A percentile compares a stretch with the other conserved stretches of the same genome.
These are phyloP conservation scores for Thuja plicata DNA, from an alignment of 83 land plant genomes.

Conservation along the genomic window DNA sequence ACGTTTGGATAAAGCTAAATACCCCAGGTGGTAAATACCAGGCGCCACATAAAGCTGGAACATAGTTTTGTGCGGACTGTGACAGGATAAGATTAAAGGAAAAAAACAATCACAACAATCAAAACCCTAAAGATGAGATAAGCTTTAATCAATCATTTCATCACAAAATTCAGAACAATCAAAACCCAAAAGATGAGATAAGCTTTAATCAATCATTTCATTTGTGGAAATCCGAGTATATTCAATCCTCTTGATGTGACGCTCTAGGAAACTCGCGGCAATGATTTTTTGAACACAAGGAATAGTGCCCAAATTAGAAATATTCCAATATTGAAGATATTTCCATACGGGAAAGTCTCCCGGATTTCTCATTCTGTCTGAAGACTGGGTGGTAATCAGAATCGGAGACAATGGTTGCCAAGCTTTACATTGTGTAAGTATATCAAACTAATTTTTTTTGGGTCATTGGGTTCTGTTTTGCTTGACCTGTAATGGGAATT, in stretches of 20 bases:
- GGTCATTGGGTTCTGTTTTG: background rate
- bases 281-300: background rate
- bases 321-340: background rate
- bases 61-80: too few species aligned
- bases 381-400: background rate
- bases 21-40: too few species aligned
- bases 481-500: background rate
- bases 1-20: too few species aligned
- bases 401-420: background rate
- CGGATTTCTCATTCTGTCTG: background rate
- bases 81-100: too few species aligned
- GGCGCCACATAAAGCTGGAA: too few species aligned
- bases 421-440: slow-evolving; percentile 13
- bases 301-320: background rate
- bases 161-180: too few species aligned
- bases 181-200: too few species aligned
- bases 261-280: background rate
- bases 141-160: too few species aligned
- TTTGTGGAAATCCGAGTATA: background rate
- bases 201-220: too few species aligned
- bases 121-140: too few species aligned
- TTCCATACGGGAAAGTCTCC: background rate
- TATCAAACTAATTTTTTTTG: background rate
- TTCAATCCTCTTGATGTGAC: background rate
- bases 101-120: too few species aligned